Conservation (phyloP, 352 stramenopile species). For the Phytophthora fragariaefolia region DNA sequence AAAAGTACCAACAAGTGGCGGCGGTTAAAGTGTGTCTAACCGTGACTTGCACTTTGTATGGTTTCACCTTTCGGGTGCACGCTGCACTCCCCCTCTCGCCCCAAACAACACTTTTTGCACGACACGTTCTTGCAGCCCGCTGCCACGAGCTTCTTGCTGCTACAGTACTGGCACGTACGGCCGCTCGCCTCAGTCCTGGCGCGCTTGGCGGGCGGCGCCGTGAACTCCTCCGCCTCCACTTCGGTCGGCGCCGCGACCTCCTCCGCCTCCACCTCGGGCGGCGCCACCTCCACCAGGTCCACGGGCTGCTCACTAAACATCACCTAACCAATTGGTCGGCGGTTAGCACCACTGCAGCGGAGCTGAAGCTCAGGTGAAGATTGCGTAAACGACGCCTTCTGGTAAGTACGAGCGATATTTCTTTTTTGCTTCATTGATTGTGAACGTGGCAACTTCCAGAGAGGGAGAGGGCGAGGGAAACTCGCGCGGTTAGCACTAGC, state of each 20-base stretch:
- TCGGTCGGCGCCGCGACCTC: not conserved
- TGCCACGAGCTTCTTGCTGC: conserved; percentile 53
- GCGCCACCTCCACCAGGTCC: not conserved
- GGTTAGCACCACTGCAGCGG: not conserved
- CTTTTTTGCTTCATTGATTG: not conserved
- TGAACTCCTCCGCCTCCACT: not conserved
- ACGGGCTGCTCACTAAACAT: not conserved
- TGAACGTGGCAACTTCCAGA: conserved; percentile 10
- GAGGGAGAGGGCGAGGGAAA: conserved; percentile 12
- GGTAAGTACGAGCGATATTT: conserved; percentile 2
- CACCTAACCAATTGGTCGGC: conserved; percentile 1
- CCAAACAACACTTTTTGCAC: conserved; percentile 81
- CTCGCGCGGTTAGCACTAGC: not conserved
- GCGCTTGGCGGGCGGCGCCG: conserved; percentile 18
- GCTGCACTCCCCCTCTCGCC: conserved; percentile 42
- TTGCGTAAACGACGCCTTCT: not conserved
- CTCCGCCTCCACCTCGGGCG: not conserved
- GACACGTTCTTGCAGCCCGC: conserved; percentile 48
- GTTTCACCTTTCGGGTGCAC: conserved; percentile 44
- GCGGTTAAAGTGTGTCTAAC: conserved; percentile 10
- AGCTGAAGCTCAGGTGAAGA: not conserved
- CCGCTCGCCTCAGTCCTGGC: conserved; percentile 23
- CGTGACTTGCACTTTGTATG: conserved; percentile 18
- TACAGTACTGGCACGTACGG: conserved; percentile 51
- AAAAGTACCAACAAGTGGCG: conserved; percentile 5